These are phyloP conservation scores for Pseudopithomyces chartarum DNA, from an alignment of 2,329 filamentous ascomycete genomes.

Conservation along the genomic window DNA sequence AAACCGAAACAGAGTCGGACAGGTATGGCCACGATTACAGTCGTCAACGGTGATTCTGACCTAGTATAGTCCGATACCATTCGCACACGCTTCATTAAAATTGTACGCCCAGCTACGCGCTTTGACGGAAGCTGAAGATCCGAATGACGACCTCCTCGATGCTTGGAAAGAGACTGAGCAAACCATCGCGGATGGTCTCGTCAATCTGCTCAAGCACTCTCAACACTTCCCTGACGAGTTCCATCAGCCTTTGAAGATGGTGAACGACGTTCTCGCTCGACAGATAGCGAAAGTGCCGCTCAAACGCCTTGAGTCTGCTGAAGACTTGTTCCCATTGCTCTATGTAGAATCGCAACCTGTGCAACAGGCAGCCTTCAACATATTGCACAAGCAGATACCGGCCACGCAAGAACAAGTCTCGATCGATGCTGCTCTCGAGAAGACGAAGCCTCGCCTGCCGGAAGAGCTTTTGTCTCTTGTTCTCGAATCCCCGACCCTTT, in stretches of 20 bases:
- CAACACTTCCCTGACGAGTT: constrained; percentile 56
- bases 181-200: constrained; percentile 61
- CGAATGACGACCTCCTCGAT: constrained; percentile 86
- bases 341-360: constrained; percentile 75
- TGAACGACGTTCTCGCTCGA: constrained; percentile 75
- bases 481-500: constrained; percentile 74
- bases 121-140: constrained; percentile 61
- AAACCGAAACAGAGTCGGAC: constrained; percentile 30
- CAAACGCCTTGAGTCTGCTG: constrained; percentile 65
- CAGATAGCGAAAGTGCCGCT: constrained; percentile 69
- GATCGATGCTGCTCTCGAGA: constrained; percentile 74
- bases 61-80: constrained; percentile 50
- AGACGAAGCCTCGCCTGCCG: constrained; percentile 74
- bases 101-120: constrained; percentile 68
- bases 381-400: constrained; percentile 82
- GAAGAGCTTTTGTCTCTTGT: constrained; percentile 85
- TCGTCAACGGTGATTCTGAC: neutral
- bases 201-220: constrained; percentile 66
- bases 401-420: constrained; percentile 79
- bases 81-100: constrained; percentile 74
- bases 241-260: constrained; percentile 72
- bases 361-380: constrained; percentile 78
- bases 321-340: constrained; percentile 75
- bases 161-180: constrained; percentile 67
- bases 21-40: constrained; percentile 16